Conservation (phyloP, 305 asterid species). For the Withania somnifera region DNA sequence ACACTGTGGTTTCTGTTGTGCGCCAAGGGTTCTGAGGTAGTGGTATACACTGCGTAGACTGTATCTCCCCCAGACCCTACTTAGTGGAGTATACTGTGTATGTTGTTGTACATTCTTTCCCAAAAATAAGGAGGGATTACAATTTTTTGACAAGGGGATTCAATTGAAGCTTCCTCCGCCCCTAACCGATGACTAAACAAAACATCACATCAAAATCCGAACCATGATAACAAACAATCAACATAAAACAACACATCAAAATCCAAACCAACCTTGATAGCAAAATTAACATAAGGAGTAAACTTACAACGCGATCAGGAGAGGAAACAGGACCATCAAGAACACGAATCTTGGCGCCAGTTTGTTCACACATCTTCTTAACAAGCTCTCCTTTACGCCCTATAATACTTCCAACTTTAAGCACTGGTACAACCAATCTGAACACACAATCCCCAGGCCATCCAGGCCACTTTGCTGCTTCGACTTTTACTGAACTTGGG, state of each 20-base stretch:
- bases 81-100: no score
- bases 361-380: conserved; percentile 81
- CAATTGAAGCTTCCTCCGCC: background rate
- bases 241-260: background rate
- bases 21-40: no score
- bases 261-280: background rate
- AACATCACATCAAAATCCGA: background rate
- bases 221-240: background rate
- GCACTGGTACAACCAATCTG: conserved; percentile 67
- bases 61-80: no score
- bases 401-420: conserved; percentile 78
- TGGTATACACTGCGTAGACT: no score
- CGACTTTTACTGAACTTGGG: background rate
- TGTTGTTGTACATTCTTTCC: no score
- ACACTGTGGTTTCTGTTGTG: no score
- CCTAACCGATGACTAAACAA: background rate
- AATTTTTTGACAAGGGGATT: background rate
- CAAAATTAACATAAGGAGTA: background rate
- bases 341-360: conserved; percentile 74
- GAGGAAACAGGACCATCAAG: conserved; percentile 67
- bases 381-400: conserved; percentile 88
- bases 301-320: conserved; percentile 54
- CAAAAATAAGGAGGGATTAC: no score
- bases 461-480: conserved; percentile 61
- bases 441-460: conserved; percentile 85